Base-by-base conservation (phyloP, 2,329 filamentous ascomycete genomes). In the Trichoderma atrobrunneum region DNA sequence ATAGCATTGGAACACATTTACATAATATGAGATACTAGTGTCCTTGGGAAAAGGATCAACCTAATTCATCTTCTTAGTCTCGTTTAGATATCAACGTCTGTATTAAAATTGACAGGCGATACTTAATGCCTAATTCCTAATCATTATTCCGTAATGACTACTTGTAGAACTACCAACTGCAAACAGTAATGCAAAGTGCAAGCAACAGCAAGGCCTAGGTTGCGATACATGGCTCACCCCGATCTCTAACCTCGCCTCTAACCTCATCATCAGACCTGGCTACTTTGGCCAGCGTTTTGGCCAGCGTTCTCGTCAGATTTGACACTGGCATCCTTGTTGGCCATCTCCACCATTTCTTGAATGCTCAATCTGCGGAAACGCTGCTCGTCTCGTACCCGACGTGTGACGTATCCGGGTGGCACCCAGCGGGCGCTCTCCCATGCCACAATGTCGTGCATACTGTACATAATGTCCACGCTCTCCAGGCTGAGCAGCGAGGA, bases 391-490 rank as follows among this genome's bases (percentile, higher is more conserved):
- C 81, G 77, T 71, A 81, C 73, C 78, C 78, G 80, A 69, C 81
- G 81, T 65, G 80, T 85, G 73, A 81, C 76, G 73, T 84, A 85
- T n/a, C 84, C 84, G 1, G 81, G 81, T 16, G 84, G 84, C 43
- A 82, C 80, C 87, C 87, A 92, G 74, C 85, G 82, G 73, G 82
- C 79, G 76, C 87, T 90, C 78, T 85, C 86, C 87, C 89, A 90
- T 3, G 90, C 86, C 79, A 87, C 88, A n/a, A 92, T 84, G 56
- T 84, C 74, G 3, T 75, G 80, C 24, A 89, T 81, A 62, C 90
- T 85, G 78, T 93, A 93, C 89, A 92, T 91, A 67, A 88, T 86
- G 79, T 93, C 91, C 72, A 93, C 88, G 75, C 92, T 89, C 81
- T 93, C 91, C n/a, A 93, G 85, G 14, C 88, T 89, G 11, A 91